A percentile compares a stretch with the other conserved stretches of the same genome.
These are phyloP conservation scores for Hygrocybe coccinea DNA, from an alignment of 768 basidiomycete species.

Conservation along the genomic window DNA sequence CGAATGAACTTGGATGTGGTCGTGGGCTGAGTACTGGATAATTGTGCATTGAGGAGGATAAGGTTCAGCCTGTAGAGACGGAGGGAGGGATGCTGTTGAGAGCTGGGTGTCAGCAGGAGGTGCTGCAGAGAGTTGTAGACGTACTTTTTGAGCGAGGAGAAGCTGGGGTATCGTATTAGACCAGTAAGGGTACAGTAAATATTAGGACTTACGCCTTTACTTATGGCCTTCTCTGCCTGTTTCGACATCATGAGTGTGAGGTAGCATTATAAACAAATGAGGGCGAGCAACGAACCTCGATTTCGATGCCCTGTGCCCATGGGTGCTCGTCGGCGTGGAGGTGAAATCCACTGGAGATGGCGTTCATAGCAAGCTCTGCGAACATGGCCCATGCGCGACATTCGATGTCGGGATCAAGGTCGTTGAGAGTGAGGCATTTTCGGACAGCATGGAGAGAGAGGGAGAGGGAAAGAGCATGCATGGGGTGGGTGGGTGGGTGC, in stretches of 20 bases:
- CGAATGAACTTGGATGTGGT: constrained; percentile 56
- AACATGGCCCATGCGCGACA: constrained; percentile 68
- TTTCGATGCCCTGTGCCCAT: constrained; percentile 49
- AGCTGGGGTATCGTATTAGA: constrained; percentile 29
- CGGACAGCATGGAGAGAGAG: constrained; percentile 54
- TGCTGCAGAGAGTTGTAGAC: constrained; percentile 7
- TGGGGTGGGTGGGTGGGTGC: constrained; percentile 59
- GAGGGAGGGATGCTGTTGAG: constrained; percentile 57
- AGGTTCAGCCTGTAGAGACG: constrained; percentile 56
- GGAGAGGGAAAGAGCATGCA: constrained; percentile 50
- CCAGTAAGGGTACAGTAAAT: not conserved
- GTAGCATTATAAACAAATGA: not conserved
- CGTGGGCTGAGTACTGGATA: constrained; percentile 45
- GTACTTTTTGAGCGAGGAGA: constrained; percentile 56
- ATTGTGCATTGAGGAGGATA: constrained; percentile 55
- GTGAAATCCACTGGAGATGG: constrained; percentile 44
- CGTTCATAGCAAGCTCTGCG: constrained; percentile 62
- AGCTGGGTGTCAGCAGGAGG: constrained; percentile 5
- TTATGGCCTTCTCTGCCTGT: constrained; percentile 59
- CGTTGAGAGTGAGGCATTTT: constrained; percentile 46
- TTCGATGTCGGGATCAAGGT: constrained; percentile 54
- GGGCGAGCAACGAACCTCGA: constrained; percentile 40
- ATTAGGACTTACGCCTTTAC: constrained; percentile 55
- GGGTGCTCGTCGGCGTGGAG: constrained; percentile 28
- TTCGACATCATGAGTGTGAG: not conserved